phyloP scores from a whole-genome alignment of 345 rosid species.

The Citropsis articulata region DNA sequence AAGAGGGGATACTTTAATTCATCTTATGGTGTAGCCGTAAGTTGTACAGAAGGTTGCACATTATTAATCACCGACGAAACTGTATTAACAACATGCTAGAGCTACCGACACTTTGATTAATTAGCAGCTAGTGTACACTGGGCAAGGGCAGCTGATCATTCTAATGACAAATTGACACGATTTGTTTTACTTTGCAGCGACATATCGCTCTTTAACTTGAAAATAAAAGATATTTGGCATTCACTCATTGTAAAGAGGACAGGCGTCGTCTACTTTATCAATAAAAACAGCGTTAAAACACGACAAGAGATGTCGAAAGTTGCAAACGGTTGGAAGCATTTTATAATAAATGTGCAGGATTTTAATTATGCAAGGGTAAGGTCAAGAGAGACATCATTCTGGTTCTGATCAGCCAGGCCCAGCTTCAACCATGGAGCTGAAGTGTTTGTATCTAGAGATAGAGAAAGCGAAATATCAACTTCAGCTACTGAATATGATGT shows the following conservation, averaged over 20 bases:
- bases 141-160: background rate
- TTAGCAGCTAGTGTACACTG: no score
- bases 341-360: background rate
- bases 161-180: background rate
- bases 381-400: constrained; percentile 36
- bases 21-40: no score
- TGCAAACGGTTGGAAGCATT: background rate
- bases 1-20: background rate
- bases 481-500: no score
- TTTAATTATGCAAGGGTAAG: constrained; percentile 40
- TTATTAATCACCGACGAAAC: background rate
- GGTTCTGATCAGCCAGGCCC: constrained; percentile 10
- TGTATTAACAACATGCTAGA: background rate
- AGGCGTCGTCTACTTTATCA: background rate
- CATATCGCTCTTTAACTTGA: background rate
- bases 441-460: constrained; percentile 12
- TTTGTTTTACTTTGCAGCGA: background rate
- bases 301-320: background rate
- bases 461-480: constrained; percentile 16
- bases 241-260: background rate
- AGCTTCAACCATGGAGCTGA: constrained; percentile 14
- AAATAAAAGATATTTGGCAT: background rate
- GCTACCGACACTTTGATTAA: background rate
- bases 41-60: background rate
- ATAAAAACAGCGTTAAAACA: no score